A percentile compares a stretch with the other conserved stretches of the same genome.
Conservation (phyloP, 2,329 filamentous ascomycete genomes). For the Atkinsonella texensis region DNA sequence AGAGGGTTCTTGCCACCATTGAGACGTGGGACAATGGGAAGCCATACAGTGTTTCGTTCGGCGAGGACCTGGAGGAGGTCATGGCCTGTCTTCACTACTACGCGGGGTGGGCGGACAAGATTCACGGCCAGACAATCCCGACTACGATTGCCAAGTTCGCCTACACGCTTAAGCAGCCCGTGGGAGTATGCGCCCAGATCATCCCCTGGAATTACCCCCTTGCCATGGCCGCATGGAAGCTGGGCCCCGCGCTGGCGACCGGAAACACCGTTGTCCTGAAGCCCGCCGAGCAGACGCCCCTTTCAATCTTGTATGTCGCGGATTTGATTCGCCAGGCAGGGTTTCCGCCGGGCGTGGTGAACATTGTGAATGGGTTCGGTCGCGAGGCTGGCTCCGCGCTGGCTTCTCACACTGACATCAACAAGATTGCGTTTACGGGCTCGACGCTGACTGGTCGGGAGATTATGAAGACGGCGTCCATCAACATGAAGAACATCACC, state of each 20-base stretch:
- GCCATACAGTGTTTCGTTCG: conserved; percentile 52
- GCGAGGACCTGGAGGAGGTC: conserved; percentile 47
- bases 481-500: conserved; percentile 54
- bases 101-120: conserved; percentile 68
- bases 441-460: conserved; percentile 59
- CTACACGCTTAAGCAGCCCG: conserved; percentile 62
- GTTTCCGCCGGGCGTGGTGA: conserved; percentile 67
- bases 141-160: conserved; percentile 57
- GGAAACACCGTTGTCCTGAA: conserved; percentile 55
- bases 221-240: conserved; percentile 48
- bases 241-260: conserved; percentile 57
- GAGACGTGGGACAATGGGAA: conserved; percentile 77
- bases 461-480: conserved; percentile 65
- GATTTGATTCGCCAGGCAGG: conserved; percentile 59
- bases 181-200: conserved; percentile 66
- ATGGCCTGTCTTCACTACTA: conserved; percentile 54
- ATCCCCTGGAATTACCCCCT: conserved; percentile 64
- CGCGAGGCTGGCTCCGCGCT: conserved; percentile 56
- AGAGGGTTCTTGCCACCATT: conserved; percentile 31
- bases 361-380: conserved; percentile 62
- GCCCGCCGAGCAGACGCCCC: conserved; percentile 54
- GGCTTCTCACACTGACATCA: conserved; percentile 53
- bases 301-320: conserved; percentile 53
- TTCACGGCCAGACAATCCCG: conserved; percentile 64
- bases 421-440: conserved; percentile 72